Base-by-base conservation (phyloP, 306 rosid genomes). In the Dryas octopetala region DNA sequence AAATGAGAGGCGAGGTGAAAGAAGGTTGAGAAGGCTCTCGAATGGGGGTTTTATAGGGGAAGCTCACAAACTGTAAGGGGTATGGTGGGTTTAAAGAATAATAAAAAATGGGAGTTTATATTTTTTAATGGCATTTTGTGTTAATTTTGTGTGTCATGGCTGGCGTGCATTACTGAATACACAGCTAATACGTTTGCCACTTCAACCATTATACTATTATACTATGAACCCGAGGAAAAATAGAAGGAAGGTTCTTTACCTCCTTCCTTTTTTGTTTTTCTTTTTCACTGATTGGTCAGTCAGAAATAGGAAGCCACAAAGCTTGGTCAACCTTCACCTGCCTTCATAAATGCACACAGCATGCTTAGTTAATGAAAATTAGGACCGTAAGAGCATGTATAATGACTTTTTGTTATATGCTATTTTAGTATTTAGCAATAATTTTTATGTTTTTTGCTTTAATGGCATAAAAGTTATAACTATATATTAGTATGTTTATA, bases 101-200 rank as follows among this genome's bases (percentile, higher is more conserved):
- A 41, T 63, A 14, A 62, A 63, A 63, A 14, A 16, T 6, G 11
- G 15, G 0, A 7, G 0, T 3, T 38, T 38, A 14, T 4, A 23
- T 6, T 54, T n/a, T 4, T 10, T n/a, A n/a, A 15, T 14, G 38
- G 62, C 23, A 23, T 40, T n/a, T 40, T 28, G 58, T 28, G 58
- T 59, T 5, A 14, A 10, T 10, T 44, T 41, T 4, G 68, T 63
- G 70, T 45, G 68, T 70, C 76, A 28, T 48, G 76, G 84, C 63
- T 80, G 84, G 73, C 84, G 84, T 81, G 38, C 7, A 9, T 28
- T 6, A 23, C 40, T 58, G 59, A 76, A 23, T 23, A 55, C 74
- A 45, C 71, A 62, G 70, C 71, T 41, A 12, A 15, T 63, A 28
- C 68, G 32, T 55, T 55, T 55, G 5, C 61, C 61, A 4, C 9